Base-by-base conservation (phyloP, 768 basidiomycete genomes). In the Infundibulicybe gibba region DNA sequence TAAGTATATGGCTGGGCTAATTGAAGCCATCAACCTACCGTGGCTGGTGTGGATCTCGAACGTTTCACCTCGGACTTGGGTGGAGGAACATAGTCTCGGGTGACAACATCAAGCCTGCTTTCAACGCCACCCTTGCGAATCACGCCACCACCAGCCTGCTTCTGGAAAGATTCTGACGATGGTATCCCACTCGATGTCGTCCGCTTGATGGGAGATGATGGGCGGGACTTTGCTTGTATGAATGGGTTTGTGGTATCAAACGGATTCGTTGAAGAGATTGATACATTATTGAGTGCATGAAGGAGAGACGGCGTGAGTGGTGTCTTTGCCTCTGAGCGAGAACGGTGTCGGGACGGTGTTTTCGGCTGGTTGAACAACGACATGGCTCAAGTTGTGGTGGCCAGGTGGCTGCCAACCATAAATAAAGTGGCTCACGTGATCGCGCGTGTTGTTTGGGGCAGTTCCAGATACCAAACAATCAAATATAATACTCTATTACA, bases 51-150 rank as follows among this genome's bases (percentile, higher is more conserved):
- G 0, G 87, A 89, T 42, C 79, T 81, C 1, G 87, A 87, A 5
- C 87, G 78, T 57, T 87, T 89, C 34, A 81, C 61, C 47, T 86
- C 81, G 33, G 71, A 62, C 52, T 78, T 79, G 31, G 75, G 69
- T 8, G 77, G 77, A n/a, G 87, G 85, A 12, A 85, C 74, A 53
- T 90, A 90, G 61, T 91, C 89, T 40, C 77, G 71, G 0, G 85
- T 85, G 46, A 91, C 79, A 16, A 90, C 86, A 40, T 91, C 83
- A 13, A 90, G 68, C 47, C 85, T 74, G 51, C 83, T 84, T 60
- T 92, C 89, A 10, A 90, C 64, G 6, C 87, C 87, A 35, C 89
- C 89, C 50, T 80, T 86, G 32, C 87, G 70, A 53, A 91, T 84
- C 14, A 92, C 77, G 5, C 89, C 86, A 1, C 64, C 65, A 51